A percentile compares a stretch with the other conserved stretches of the same genome.
Evolutionary conservation across 495 filamentous ascomycete species (phyloP).

Genomic region (Neurospora sp.): DNA sequence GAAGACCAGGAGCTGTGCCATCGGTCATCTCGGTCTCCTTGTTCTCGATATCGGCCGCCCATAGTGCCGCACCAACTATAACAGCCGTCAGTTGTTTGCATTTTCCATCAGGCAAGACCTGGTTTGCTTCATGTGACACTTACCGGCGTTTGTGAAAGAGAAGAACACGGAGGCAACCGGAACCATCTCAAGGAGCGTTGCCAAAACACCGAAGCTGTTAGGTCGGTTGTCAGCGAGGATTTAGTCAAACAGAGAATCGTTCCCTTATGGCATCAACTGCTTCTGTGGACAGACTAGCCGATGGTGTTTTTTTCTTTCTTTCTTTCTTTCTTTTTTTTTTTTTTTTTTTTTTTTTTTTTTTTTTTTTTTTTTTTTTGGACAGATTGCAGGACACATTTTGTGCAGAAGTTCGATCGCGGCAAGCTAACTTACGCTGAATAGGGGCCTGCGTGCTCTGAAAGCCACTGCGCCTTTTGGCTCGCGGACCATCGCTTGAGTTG

Average conservation of each 20-base stretch:
- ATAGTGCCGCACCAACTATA: constrained; percentile 74
- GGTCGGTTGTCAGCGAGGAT: constrained; percentile 3
- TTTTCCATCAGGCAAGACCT: not conserved
- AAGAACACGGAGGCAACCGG: constrained; percentile 77
- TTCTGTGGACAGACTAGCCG: not conserved
- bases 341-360: too few relatives aligned
- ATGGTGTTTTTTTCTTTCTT: not conserved
- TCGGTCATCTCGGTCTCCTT: constrained; percentile 36
- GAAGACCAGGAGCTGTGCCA: constrained; percentile 43
- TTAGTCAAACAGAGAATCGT: not conserved
- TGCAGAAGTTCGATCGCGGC: not conserved
- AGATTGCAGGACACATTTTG: not conserved
- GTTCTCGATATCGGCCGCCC: constrained; percentile 85
- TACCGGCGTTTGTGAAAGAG: constrained; percentile 76
- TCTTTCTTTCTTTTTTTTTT: too few relatives aligned
- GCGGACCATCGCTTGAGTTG: constrained; percentile 75
- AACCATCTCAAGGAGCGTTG: constrained; percentile 72
- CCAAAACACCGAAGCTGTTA: constrained; percentile 69
- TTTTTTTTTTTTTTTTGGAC: not conserved
- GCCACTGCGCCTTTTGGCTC: constrained; percentile 50
- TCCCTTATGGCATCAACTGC: not conserved
- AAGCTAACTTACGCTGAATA: constrained; percentile 61
- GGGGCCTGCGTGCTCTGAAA: constrained; percentile 50
- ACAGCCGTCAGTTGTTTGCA: constrained; percentile 12
- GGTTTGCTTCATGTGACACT: constrained; percentile 2